phyloP scores from a whole-genome alignment of 225 moss, liverwort and hornwort species.

The Thuidium tamariscinum region DNA sequence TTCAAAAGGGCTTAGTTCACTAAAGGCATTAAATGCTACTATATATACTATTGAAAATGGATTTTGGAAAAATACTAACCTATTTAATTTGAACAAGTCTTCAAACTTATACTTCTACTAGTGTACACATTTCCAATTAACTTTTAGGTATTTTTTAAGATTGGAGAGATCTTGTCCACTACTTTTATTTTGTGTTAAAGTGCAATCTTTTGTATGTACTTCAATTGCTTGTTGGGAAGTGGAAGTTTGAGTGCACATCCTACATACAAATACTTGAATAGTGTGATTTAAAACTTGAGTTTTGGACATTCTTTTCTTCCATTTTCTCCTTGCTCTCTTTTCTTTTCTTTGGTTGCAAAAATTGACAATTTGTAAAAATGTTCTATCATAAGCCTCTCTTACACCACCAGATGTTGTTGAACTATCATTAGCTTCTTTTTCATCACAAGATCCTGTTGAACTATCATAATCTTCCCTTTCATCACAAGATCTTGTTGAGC shows the following conservation, averaged over 20 bases:
- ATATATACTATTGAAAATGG: neutral
- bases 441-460: no score
- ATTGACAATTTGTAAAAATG: neutral
- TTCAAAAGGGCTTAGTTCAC: no score
- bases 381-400: neutral
- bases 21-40: accelerated
- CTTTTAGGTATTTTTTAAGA: neutral
- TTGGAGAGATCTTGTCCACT: neutral
- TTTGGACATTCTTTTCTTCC: neutral
- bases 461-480: neutral
- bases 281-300: no score
- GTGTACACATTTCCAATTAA: neutral
- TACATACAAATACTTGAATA: neutral
- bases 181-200: neutral
- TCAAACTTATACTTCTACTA: neutral
- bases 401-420: neutral
- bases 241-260: neutral
- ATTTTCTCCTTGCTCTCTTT: neutral
- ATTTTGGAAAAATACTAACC: neutral
- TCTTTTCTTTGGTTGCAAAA: accelerated
- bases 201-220: neutral
- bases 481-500: neutral
- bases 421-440: neutral
- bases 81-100: neutral
- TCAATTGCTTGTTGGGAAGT: neutral